phyloP scores from a whole-genome alignment of 805 yeast genomes.

The Wickerhamiella qilinensis region DNA sequence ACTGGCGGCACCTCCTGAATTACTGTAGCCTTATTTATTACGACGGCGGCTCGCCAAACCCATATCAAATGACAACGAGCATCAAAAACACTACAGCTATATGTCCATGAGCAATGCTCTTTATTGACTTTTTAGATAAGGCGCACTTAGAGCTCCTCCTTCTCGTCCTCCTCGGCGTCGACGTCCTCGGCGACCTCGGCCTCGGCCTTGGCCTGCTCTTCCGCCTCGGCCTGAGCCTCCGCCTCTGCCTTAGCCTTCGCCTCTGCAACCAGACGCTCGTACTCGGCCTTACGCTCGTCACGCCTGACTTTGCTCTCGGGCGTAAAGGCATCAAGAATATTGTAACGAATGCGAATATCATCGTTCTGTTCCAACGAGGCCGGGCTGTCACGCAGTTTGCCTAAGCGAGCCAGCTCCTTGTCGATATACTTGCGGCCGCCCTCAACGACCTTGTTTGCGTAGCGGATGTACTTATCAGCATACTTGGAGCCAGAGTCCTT shows the following conservation, averaged over 20 bases:
- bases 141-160: constrained; percentile 16
- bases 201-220: not conserved
- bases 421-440: constrained; percentile 24
- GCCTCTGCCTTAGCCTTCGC: too few relatives aligned
- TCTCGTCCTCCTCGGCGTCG: constrained; percentile 2
- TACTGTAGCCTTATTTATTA: too few relatives aligned
- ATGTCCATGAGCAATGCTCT: too few relatives aligned
- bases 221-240: too few relatives aligned
- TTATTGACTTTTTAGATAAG: too few relatives aligned
- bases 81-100: too few relatives aligned
- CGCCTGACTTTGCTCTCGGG: not conserved
- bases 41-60: too few relatives aligned
- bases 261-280: too few relatives aligned
- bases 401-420: constrained; percentile 33
- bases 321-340: constrained; percentile 28
- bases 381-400: constrained; percentile 24
- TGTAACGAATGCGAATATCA: constrained; percentile 33
- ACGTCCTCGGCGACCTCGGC: too few relatives aligned
- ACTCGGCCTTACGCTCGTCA: constrained; percentile 3
- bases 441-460: constrained; percentile 17
- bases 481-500: constrained; percentile 8
- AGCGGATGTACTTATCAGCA: constrained; percentile 16
- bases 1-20: too few relatives aligned
- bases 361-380: constrained; percentile 32
- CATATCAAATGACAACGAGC: too few relatives aligned